These are phyloP conservation scores for Phylloporus sp. DNA, from an alignment of 768 basidiomycete species.

Conservation along the genomic window DNA sequence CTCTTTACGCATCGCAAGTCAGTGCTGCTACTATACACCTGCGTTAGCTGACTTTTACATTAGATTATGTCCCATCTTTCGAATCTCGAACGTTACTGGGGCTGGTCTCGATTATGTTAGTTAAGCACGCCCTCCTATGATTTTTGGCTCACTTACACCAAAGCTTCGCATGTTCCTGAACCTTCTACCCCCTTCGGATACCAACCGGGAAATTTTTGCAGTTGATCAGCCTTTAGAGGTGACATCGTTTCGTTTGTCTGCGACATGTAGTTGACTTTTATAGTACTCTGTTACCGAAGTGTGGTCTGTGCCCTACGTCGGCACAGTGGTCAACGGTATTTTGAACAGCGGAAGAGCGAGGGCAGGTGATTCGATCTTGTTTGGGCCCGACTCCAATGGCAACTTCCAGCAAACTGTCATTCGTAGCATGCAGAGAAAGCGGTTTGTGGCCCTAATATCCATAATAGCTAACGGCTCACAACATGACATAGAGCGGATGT, in stretches of 20 bases:
- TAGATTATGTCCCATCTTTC: conserved; percentile 88
- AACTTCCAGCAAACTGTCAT: conserved; percentile 75
- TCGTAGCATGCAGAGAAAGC: conserved; percentile 92
- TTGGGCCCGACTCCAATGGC: conserved; percentile 93
- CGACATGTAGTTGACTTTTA: conserved; percentile 8
- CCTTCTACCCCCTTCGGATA: conserved; percentile 82
- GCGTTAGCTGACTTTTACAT: conserved; percentile 4
- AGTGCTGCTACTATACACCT: conserved; percentile 10
- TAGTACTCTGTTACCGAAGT: conserved; percentile 84
- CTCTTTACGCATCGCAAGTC: conserved; percentile 72
- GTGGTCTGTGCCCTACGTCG: conserved; percentile 84
- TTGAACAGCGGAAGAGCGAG: conserved; percentile 70
- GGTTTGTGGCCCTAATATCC: conserved; percentile 39
- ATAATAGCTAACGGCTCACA: neutral
- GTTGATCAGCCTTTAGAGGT: conserved; percentile 79
- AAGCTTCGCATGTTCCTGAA: conserved; percentile 89
- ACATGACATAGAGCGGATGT: conserved; percentile 63
- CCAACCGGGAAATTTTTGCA: conserved; percentile 75
- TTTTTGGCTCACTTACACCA: conserved; percentile 10
- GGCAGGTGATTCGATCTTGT: conserved; percentile 72
- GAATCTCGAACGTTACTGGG: conserved; percentile 93
- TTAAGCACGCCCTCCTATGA: neutral
- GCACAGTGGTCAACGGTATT: conserved; percentile 82
- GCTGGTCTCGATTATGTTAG: conserved; percentile 75
- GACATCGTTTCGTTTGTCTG: neutral